Base-by-base conservation (phyloP, 2,329 filamentous ascomycete genomes). In the Clarireedia sp. region DNA sequence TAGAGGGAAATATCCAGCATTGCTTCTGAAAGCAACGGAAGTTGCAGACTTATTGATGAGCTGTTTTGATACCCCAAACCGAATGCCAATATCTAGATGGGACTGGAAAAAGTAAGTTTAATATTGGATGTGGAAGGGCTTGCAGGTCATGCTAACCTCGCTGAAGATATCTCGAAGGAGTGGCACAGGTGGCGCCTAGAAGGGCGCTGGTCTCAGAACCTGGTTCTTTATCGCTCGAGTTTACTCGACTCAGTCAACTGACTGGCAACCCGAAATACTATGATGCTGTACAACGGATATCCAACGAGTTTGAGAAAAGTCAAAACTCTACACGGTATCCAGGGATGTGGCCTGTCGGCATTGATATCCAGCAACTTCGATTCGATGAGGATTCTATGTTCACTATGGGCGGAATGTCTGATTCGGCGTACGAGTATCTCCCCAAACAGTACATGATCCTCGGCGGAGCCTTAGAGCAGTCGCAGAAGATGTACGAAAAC, bases 1-100 rank as follows among this genome's bases (percentile, higher is more conserved):
- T 52, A 86, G 80, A 12, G 83, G 79, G 6, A 74, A 77, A 59
- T 87, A 96, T 64, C 72, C 78, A 9, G 74, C 86, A 9, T 75
- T 90, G 23, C 72, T 89, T 29, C 76, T 81, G 46, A 89, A 90
- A 66, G 85, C 86, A 6, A 74, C 83, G 19, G 84, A 90, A 67
- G 75, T 89, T 21, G 86, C 80, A 14, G 85, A 89, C 59, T 77
- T 90, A 58, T 68, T 90, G 36, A 87, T 87, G 71, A 79, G 81
- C 55, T 80, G 82, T 7, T 90, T 90, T 66, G 86, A 90, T 71
- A 97, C 92, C 0, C 91, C 91, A 0, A 97, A 97, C 70, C 83
- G 90, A 63, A 95, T 97, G 89, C 91, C 92, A 1, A 74, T 90
- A 47, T 55, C 60, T 0, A 62, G 66, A 23, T 69, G 65, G 65